Conservation (phyloP, 768 basidiomycete species). For the Suillus clintonianus region DNA sequence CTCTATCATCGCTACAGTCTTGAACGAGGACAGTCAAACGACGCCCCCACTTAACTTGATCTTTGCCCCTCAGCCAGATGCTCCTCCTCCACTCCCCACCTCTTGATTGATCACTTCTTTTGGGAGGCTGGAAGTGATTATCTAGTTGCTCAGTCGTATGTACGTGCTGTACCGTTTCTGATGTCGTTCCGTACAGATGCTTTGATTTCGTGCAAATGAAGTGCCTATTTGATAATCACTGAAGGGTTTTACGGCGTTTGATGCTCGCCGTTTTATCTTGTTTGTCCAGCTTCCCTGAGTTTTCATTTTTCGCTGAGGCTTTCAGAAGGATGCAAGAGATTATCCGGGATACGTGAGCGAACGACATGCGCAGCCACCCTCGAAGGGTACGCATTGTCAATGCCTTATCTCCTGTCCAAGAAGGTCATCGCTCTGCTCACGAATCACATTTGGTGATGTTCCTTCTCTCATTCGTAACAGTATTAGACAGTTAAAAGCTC, state of each 20-base stretch:
- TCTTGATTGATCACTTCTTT: slow-evolving; percentile 17
- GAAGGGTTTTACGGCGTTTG: not conserved
- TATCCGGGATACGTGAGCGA: not conserved
- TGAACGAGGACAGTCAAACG: slow-evolving; percentile 82
- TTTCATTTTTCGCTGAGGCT: not conserved
- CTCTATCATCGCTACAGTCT: slow-evolving; percentile 83
- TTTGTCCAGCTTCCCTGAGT: not conserved
- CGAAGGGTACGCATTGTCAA: not conserved
- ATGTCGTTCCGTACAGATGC: slow-evolving; percentile 2
- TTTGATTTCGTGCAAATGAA: not conserved
- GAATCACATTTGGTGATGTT: not conserved
- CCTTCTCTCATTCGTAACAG: not conserved
- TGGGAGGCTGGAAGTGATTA: slow-evolving; percentile 16
- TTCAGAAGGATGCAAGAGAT: not conserved
- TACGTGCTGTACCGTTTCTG: slow-evolving; percentile 11
- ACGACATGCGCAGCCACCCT: not conserved
- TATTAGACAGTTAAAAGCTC: not conserved
- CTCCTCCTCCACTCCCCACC: slow-evolving; percentile 72
- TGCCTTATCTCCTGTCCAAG: not conserved
- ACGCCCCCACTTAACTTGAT: slow-evolving; percentile 81
- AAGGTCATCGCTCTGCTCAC: not conserved
- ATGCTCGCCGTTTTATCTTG: slow-evolving; percentile 3
- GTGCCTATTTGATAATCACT: not conserved
- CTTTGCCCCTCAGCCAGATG: slow-evolving; percentile 83
- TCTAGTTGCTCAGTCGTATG: slow-evolving; percentile 19